These are phyloP conservation scores for Leccinum pellstonianum DNA, from an alignment of 768 basidiomycete species.

Conservation along the genomic window DNA sequence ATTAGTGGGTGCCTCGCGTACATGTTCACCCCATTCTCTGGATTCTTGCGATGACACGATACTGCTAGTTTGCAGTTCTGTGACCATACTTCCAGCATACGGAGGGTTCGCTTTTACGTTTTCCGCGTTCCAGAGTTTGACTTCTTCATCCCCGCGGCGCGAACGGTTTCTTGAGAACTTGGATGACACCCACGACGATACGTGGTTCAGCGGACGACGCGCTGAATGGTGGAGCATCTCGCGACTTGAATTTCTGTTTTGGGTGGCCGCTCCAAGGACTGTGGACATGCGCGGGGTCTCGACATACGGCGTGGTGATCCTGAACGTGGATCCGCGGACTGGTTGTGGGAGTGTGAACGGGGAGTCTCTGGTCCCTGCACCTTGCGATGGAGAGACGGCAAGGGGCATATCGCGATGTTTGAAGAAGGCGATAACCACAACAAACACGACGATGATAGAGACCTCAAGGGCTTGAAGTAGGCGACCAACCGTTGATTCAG, in stretches of 20 bases:
- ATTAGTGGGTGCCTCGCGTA: slow-evolving; percentile 7
- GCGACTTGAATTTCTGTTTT: slow-evolving; percentile 9
- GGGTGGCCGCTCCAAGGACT: slow-evolving; percentile 6
- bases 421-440: slow-evolving; percentile 48
- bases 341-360: slow-evolving; percentile 25
- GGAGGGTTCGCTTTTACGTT: slow-evolving; percentile 20
- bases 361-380: background rate
- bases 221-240: slow-evolving; percentile 17
- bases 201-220: slow-evolving; percentile 25
- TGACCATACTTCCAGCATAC: slow-evolving; percentile 2
- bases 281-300: slow-evolving; percentile 30
- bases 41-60: slow-evolving; percentile 5
- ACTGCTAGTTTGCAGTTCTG: slow-evolving; percentile 1
- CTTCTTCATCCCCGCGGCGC: slow-evolving; percentile 27
- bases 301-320: slow-evolving; percentile 19
- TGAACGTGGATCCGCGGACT: slow-evolving; percentile 26
- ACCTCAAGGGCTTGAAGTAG: slow-evolving; percentile 62
- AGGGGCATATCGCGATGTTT: slow-evolving; percentile 14
- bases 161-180: slow-evolving; percentile 28
- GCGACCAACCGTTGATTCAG: slow-evolving; percentile 68
- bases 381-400: background rate
- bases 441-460: slow-evolving; percentile 60
- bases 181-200: slow-evolving; percentile 42
- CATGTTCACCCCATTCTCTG: slow-evolving; percentile 8
- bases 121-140: slow-evolving; percentile 36